These are phyloP conservation scores for Carex arenaria DNA, from an alignment of 202 grass and related monocot species.

Conservation along the genomic window DNA sequence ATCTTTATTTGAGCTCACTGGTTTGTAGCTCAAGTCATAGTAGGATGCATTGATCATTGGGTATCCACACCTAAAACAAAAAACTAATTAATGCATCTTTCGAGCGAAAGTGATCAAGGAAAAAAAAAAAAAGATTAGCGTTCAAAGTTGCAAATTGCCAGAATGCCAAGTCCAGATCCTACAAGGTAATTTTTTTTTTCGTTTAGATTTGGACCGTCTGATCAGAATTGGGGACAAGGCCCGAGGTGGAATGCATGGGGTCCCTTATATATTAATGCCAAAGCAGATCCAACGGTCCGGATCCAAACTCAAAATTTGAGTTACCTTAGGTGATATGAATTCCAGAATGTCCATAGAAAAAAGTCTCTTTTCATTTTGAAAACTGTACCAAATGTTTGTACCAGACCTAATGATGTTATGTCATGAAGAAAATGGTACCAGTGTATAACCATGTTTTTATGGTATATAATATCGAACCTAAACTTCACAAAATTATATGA, in stretches of 20 bases:
- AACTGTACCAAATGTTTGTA: not conserved
- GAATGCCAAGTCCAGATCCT: not conserved
- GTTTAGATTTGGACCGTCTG: too few species aligned
- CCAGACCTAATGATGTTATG: not conserved
- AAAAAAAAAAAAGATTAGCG: not conserved
- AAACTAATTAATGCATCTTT: not conserved
- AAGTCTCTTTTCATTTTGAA: not conserved
- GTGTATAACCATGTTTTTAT: not conserved
- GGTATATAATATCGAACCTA: not conserved
- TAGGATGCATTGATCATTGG: slow-evolving; percentile 71
- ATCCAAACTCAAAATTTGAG: too few species aligned
- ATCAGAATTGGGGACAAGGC: too few species aligned
- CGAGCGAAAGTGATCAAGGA: not conserved
- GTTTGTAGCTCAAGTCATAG: slow-evolving; percentile 83
- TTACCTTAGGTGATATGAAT: too few species aligned
- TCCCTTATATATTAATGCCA: too few species aligned
- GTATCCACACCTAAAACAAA: slow-evolving; percentile 63
- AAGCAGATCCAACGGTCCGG: too few species aligned
- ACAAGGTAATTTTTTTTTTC: too few species aligned
- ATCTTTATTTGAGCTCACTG: slow-evolving; percentile 62
- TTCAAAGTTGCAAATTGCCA: not conserved
- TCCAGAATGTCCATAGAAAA: not conserved
- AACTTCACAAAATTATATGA: not conserved
- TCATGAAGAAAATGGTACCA: not conserved
- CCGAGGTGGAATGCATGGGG: too few species aligned